Conservation (phyloP, 1,139 yeast species). For the Pichia sp. region DNA sequence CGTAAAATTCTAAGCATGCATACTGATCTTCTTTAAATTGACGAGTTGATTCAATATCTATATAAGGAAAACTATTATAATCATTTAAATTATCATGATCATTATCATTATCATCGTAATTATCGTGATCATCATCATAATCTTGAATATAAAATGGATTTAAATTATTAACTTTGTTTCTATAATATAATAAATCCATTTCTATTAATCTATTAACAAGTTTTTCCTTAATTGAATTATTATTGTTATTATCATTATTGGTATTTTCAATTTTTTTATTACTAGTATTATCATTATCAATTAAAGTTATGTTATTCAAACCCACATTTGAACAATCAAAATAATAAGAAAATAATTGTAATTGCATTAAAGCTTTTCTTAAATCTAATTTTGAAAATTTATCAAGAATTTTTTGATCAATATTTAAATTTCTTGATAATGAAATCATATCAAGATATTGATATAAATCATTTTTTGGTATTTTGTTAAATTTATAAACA, state of each 20-base stretch:
- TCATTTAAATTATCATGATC: too few relatives aligned
- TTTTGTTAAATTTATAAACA: slow-evolving; percentile 19
- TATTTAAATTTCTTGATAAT: slow-evolving; percentile 20
- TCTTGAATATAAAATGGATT: not conserved
- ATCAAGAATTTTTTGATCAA: slow-evolving; percentile 19
- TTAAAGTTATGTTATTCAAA: slow-evolving; percentile 13
- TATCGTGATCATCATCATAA: not conserved
- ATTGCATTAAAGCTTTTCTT: slow-evolving; percentile 24
- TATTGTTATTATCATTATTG: too few relatives aligned
- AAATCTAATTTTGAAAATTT: slow-evolving; percentile 18
- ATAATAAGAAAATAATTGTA: slow-evolving; percentile 25
- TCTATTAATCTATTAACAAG: not conserved
- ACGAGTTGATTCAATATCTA: not conserved
- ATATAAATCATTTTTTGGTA: slow-evolving; percentile 2
- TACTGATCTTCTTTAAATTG: slow-evolving; percentile 1
- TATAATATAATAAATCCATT: slow-evolving; percentile 4
- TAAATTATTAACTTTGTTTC: not conserved
- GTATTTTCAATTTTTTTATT: too few relatives aligned
- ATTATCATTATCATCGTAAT: not conserved
- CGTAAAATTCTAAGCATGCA: slow-evolving; percentile 21
- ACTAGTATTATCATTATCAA: not conserved
- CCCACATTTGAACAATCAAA: slow-evolving; percentile 16
- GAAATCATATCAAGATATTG: slow-evolving; percentile 26
- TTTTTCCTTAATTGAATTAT: not conserved
- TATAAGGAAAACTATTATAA: not conserved